Base-by-base conservation (phyloP, 148 eudicot genomes). In the Linanthus parryae region DNA sequence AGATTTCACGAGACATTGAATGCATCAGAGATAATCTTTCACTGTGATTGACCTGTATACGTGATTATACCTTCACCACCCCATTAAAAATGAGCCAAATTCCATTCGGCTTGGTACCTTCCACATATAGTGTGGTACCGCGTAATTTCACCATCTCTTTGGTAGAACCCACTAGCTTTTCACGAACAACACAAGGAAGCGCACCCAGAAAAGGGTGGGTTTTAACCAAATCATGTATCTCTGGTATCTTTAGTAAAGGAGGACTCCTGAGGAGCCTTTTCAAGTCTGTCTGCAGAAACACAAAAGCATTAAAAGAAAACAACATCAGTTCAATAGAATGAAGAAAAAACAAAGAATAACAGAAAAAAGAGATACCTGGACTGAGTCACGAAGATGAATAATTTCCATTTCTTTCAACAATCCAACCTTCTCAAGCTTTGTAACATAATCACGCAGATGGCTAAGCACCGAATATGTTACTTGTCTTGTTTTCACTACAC, bases 51-150 rank as follows among this genome's bases (percentile, higher is more conserved):
- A 6, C 36, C 16, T 26, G 1, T 3, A 31, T 11, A 44, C 5
- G 25, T 15, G 7, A 7, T 13, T 5, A n/a, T 78, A 88, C 96
- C 88, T 81, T 84, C 56, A 88, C 85, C 44, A 76, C 85, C 12
- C 96, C 96, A 62, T 74, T 88, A 31, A 84, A 78, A 54, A 88
- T 70, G 29, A 88, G 70, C 92, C 96, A 88, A 40, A 88, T 63
- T 24, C 96, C 88, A 67, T 63, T 67, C 27, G 96, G 75, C 69
- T 66, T 72, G 11, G 85, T 68, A 52, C 85, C 92, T 60, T 88
- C 88, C 57, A 33, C 76, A 66, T 78, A 83, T 18, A 88, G 76
- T 4, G 81, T 42, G 59, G 67, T 44, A 54, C 88, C 88, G 28
- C 75, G 75, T 39, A 68, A 59, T 73, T 81, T 84, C 68, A 84